These are phyloP conservation scores for Cochlearia excelsa DNA, from an alignment of 345 rosid genomes.

Conservation along the genomic window DNA sequence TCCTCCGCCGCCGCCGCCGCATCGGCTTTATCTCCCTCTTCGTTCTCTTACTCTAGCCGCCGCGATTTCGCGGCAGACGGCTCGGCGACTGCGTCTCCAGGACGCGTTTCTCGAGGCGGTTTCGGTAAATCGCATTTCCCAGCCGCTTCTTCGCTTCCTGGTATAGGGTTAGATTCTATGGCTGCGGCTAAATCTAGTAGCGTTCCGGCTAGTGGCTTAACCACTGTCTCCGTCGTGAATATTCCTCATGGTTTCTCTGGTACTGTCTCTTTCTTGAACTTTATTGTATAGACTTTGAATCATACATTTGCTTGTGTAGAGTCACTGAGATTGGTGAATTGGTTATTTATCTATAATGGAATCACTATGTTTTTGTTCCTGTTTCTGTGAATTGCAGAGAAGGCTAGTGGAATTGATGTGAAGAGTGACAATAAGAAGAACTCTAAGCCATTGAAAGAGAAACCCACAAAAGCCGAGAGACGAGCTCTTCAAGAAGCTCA, in stretches of 20 bases:
- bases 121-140: constrained; percentile 34
- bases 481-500: constrained; percentile 94
- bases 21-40: constrained; percentile 39
- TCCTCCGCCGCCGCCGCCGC: constrained; percentile 26
- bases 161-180: constrained; percentile 41
- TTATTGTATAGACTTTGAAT: background rate
- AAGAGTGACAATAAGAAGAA: constrained; percentile 48
- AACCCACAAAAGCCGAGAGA: constrained; percentile 87
- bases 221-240: constrained; percentile 65
- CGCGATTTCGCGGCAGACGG: constrained; percentile 38
- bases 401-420: constrained; percentile 47
- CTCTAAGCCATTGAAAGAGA: constrained; percentile 68
- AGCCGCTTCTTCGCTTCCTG: constrained; percentile 41
- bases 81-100: constrained; percentile 39
- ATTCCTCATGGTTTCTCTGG: constrained; percentile 62
- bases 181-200: constrained; percentile 49
- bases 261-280: constrained; percentile 16
- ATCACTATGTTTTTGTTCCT: background rate
- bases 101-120: constrained; percentile 40
- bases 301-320: background rate
- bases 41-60: constrained; percentile 41
- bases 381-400: constrained; percentile 42
- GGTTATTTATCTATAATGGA: constrained; percentile 13
- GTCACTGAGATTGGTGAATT: background rate
- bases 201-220: constrained; percentile 62